Conservation (phyloP, 495 filamentous ascomycete genomes). For the Trypethelium eluteriae region DNA sequence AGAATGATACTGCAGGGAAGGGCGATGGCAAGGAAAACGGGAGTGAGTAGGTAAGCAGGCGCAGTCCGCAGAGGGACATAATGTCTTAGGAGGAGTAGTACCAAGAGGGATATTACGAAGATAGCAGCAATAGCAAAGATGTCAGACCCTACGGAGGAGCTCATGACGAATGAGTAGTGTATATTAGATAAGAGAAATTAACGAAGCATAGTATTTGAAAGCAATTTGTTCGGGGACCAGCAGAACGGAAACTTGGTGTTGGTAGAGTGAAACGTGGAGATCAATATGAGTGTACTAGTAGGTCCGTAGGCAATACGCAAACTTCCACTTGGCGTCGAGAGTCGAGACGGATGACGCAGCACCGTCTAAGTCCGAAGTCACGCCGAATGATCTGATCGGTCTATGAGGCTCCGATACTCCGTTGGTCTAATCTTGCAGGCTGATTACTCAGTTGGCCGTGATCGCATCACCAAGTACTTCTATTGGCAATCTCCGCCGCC, state of each 20-base stretch:
- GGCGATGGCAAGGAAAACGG: conserved; percentile 86
- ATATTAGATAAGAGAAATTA: not conserved
- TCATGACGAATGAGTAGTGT: conserved; percentile 6
- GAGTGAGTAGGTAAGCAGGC: conserved; percentile 80
- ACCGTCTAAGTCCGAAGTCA: not conserved
- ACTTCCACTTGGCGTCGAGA: conserved; percentile 1
- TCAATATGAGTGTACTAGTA: not conserved
- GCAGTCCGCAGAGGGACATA: conserved; percentile 87
- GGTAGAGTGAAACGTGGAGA: not conserved
- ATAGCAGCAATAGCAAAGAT: conserved; percentile 68
- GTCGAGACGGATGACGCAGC: not conserved
- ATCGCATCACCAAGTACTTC: not conserved
- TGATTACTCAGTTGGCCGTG: no score
- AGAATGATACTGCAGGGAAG: conserved; percentile 91
- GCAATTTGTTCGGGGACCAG: not conserved
- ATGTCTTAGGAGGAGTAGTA: conserved; percentile 75
- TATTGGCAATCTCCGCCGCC: not conserved
- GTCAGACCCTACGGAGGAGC: conserved; percentile 53
- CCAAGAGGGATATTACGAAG: conserved; percentile 61
- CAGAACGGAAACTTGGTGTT: not conserved
- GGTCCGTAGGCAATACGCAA: not conserved
- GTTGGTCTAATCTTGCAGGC: not conserved
- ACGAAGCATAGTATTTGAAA: not conserved
- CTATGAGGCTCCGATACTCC: not conserved
- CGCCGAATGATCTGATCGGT: not conserved